Conservation (phyloP, 1,284 basidiomycete species). For the Cystobasidium slooffiae region DNA sequence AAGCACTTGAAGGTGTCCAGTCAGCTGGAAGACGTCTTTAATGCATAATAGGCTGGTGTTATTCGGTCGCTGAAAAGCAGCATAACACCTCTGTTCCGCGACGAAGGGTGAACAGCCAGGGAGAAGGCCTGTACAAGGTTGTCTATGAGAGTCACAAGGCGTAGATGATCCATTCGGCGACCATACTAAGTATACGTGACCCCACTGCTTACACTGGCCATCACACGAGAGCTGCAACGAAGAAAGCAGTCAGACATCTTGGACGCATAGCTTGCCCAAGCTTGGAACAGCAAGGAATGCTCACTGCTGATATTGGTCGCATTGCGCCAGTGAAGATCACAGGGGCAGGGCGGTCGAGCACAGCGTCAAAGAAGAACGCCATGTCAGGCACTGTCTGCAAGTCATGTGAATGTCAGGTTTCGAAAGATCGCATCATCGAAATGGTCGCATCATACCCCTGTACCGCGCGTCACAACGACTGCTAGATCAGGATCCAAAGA, state of each 20-base stretch:
- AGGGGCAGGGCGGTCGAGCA: slow-evolving; percentile 1
- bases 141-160: neutral
- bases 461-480: slow-evolving; percentile 2
- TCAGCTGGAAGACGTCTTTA: slow-evolving; percentile 6
- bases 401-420: too few species aligned
- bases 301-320: slow-evolving; percentile 11
- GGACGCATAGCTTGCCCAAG: too few species aligned
- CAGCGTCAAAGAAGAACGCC: slow-evolving; percentile 10
- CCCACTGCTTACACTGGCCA: neutral
- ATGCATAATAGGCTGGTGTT: neutral
- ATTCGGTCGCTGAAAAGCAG: slow-evolving; percentile 17
- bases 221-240: neutral
- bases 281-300: neutral
- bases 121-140: slow-evolving; percentile 12
- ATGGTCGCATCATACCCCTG: neutral
- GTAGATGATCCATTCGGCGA: too few species aligned
- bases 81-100: slow-evolving; percentile 12
- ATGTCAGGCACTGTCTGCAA: slow-evolving; percentile 7
- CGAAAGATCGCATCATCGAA: too few species aligned
- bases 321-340: slow-evolving; percentile 9
- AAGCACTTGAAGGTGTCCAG: slow-evolving; percentile 21
- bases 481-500: slow-evolving; percentile 1
- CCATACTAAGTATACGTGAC: neutral
- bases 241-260: neutral
- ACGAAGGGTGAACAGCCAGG: slow-evolving; percentile 10